Conservation (phyloP, 345 rosid genomes). For the Boechera divaricarpa region DNA sequence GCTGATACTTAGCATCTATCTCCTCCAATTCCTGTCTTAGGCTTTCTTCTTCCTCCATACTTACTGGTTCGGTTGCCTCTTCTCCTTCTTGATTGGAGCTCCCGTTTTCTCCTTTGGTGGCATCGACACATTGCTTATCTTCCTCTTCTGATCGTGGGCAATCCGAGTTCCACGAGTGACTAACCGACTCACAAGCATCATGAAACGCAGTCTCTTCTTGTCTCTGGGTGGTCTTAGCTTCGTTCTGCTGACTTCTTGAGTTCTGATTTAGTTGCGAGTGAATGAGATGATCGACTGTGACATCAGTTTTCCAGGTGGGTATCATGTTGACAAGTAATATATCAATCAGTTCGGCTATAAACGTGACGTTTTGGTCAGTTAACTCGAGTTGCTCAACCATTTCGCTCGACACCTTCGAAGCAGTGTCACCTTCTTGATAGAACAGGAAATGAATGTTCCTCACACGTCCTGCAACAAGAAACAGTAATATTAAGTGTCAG, state of each 20-base stretch:
- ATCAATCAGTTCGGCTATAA: conserved; percentile 85
- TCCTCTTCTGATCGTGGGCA: conserved; percentile 40
- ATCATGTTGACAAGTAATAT: conserved; percentile 63
- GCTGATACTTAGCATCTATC: conserved; percentile 68
- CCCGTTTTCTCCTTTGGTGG: conserved; percentile 39
- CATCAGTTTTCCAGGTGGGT: conserved; percentile 60
- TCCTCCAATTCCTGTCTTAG: conserved; percentile 57
- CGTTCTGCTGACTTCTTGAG: conserved; percentile 41
- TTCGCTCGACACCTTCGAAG: conserved; percentile 80
- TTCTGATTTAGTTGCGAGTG: conserved; percentile 44
- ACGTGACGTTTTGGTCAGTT: conserved; percentile 66
- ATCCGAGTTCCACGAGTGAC: conserved; percentile 38
- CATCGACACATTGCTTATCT: conserved; percentile 30
- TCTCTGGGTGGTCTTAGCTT: conserved; percentile 32
- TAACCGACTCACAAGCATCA: conserved; percentile 38
- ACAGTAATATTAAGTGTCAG: not conserved
- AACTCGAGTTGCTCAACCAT: conserved; percentile 95
- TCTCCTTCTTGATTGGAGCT: conserved; percentile 38
- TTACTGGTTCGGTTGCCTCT: conserved; percentile 43
- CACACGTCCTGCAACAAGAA: conserved; percentile 60
- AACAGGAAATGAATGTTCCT: conserved; percentile 84
- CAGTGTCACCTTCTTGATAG: conserved; percentile 80
- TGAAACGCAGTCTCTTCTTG: conserved; percentile 40
- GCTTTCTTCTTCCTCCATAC: conserved; percentile 52
- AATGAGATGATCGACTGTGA: conserved; percentile 52